Evolutionary conservation across 345 rosid genomes (phyloP).

Genomic region (Passiflora organensis): DNA sequence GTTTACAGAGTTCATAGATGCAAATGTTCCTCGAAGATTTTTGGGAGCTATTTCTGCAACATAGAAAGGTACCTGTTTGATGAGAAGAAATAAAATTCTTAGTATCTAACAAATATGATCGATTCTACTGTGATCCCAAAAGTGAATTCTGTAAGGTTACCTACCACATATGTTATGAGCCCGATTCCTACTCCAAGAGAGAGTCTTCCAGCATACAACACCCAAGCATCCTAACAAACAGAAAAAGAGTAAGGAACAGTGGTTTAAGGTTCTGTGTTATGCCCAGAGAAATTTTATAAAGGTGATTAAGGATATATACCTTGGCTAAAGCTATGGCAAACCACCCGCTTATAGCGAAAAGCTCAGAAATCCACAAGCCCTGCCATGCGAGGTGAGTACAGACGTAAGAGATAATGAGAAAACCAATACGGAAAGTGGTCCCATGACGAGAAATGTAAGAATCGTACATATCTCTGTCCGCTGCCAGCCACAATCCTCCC

Average conservation of each 20-base stretch:
- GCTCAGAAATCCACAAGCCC: conserved; percentile 55
- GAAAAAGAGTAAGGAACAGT: too few species aligned
- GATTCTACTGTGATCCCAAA: background rate
- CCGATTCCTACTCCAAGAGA: conserved; percentile 30
- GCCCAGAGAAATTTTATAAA: too few species aligned
- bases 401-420: background rate
- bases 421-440: too few species aligned
- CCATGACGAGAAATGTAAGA: too few species aligned
- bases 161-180: conserved; percentile 34
- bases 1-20: conserved; percentile 6
- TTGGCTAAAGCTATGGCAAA: conserved; percentile 42
- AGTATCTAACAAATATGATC: too few species aligned
- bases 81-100: background rate
- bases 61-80: conserved; percentile 19
- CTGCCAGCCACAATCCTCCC: background rate
- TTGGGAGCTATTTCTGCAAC: conserved; percentile 30
- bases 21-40: conserved; percentile 22
- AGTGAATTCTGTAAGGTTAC: background rate
- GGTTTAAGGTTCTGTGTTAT: too few species aligned
- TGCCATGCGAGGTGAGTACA: conserved; percentile 13
- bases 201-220: conserved; percentile 34
- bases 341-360: conserved; percentile 48
- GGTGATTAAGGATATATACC: conserved; percentile 5
- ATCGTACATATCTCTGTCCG: conserved; percentile 16
- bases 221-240: conserved; percentile 12